A percentile compares a stretch with the other conserved stretches of the same genome.
These are phyloP conservation scores for Beauveria rudraprayagi DNA, from an alignment of 2,329 filamentous ascomycete species.

Conservation along the genomic window DNA sequence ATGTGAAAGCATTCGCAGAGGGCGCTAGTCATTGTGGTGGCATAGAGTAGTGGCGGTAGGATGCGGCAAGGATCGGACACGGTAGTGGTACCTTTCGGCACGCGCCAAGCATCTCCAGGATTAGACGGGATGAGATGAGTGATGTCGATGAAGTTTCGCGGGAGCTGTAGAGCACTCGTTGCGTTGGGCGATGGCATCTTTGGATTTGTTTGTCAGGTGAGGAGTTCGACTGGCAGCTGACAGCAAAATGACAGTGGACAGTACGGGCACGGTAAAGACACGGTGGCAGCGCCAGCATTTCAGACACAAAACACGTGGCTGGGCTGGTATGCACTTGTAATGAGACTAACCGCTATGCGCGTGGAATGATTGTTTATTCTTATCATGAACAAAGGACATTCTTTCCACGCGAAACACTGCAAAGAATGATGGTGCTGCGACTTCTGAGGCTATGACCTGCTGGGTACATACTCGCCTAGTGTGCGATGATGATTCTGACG, in stretches of 20 bases:
- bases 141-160: neutral
- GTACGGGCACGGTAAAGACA: neutral
- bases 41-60: neutral
- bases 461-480: too few species aligned
- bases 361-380: neutral
- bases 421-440: too few species aligned
- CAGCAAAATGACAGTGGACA: neutral
- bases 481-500: too few species aligned
- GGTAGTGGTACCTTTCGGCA: neutral
- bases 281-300: neutral
- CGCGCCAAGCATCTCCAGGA: neutral
- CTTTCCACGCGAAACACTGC: neutral
- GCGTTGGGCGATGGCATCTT: neutral
- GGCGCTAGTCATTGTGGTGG: neutral
- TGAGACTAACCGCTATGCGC: neutral
- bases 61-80: neutral
- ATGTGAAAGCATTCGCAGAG: neutral
- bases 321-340: neutral
- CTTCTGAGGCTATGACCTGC: too few species aligned
- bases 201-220: neutral
- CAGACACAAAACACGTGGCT: neutral
- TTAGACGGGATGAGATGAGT: neutral
- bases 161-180: neutral
- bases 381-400: neutral
- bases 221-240: neutral